Evolutionary conservation across 2,329 filamentous ascomycete genomes (phyloP).

Genomic region (Fusarium coicis): DNA sequence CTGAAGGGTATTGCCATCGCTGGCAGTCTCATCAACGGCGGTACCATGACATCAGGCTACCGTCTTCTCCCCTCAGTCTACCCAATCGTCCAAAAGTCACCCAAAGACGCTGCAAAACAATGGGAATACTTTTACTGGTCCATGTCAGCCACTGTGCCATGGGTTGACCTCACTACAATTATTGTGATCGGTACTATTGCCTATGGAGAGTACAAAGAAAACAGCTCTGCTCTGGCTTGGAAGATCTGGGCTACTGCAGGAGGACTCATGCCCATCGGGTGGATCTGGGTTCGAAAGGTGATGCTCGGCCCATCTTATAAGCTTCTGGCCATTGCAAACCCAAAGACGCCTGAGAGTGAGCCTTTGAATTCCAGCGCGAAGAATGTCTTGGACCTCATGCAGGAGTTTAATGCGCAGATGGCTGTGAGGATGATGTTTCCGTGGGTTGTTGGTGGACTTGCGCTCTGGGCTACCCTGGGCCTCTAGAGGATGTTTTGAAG

Average conservation of each 20-base stretch:
- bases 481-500: neutral
- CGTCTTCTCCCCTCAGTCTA: slow-evolving; percentile 31
- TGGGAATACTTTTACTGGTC: slow-evolving; percentile 35
- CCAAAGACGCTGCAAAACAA: slow-evolving; percentile 29
- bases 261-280: neutral
- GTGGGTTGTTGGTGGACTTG: slow-evolving; percentile 32
- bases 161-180: slow-evolving; percentile 25
- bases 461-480: slow-evolving; percentile 27
- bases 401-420: slow-evolving; percentile 33
- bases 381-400: slow-evolving; percentile 12
- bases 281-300: slow-evolving; percentile 8
- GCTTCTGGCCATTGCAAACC: neutral
- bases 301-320: neutral
- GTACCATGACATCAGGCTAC: slow-evolving; percentile 35
- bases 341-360: neutral
- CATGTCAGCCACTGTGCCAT: slow-evolving; percentile 31
- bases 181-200: slow-evolving; percentile 22
- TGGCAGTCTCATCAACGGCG: slow-evolving; percentile 31
- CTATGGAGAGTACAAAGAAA: neutral
- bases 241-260: neutral
- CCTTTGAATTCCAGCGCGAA: neutral
- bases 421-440: slow-evolving; percentile 33
- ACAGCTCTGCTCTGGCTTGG: neutral
- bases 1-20: slow-evolving; percentile 28
- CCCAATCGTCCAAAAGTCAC: slow-evolving; percentile 16